Evolutionary conservation across 2,329 filamentous ascomycete genomes (phyloP), one percentile per base, ranked within the genome.

Genomic region (Sporothrix sp.): DNA sequence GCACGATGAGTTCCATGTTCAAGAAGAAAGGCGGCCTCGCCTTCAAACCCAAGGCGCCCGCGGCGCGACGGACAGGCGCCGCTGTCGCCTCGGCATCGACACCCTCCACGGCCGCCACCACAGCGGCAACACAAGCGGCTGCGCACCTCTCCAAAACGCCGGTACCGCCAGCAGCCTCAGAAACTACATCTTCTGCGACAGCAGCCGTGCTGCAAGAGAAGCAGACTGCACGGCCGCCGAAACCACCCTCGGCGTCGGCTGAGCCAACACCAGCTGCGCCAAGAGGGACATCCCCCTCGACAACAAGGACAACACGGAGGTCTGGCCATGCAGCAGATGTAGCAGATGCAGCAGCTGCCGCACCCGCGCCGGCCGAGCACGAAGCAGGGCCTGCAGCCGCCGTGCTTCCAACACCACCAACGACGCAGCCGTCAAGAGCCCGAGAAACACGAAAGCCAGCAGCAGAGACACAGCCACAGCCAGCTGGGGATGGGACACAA

Each of bases 21-120:
- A 80, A 76, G 65, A 85, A 85, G 68, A 85, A 86, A 67, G 71
- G 74, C 58, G 73, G 73, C 58, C 68, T 73, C 52, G 72, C 72
- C 68, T 87, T 88, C 69, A 85, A 85, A 63, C 84, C 84, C 39
- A 87, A 85, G 68, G 77, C 78, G 57, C 78, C 77, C 28, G 64
- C 68, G 8, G 40, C 46, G 30, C 71, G 73, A 57, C 77, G 81
- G 7, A 23, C 50, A 61, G 72, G 27, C n/a, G 52, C 75, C 52
- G 70, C 71, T 56, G 67, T 69, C 50, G 16, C 52, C 7, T 63
- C 69, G 63, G 52, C 61, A 66, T 9, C 45, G 4, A 63, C 68
- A 63, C 51, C 61, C 66, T 59, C 69, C 38, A 64, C 69, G 28
- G 55, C 55, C 39, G 57, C 59, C 21, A 51, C 60, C 16, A 56